Evolutionary conservation across 345 rosid species (phyloP), one percentile per base, ranked within the genome.

Genomic region (Boechera stricta): DNA sequence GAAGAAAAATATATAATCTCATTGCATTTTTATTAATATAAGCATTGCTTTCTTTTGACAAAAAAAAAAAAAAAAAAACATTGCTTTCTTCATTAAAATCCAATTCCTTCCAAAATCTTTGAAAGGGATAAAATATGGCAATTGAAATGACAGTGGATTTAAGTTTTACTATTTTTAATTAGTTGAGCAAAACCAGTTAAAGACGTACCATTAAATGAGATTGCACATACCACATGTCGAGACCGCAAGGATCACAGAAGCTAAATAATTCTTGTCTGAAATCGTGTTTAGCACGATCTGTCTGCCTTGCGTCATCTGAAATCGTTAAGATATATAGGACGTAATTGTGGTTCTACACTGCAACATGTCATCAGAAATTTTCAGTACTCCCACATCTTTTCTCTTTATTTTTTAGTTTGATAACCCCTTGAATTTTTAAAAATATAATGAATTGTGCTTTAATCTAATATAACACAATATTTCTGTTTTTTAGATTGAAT

Each of bases 261-360:
- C 68, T 45, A 75, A 75, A 67, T 59, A 57, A 29, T 6, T 15
- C 18, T 16, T 67, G 54, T 76, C 53, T 76, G 18, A 39, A 59
- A 68, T 76, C 79, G 63, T 76, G 79, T 61, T 58, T 68, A 36
- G 60, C 67, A 75, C 78, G 73, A 75, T 38, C 49, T 28, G 8
- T 45, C 49, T 66, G 16, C 29, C 33, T 75, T 67, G 42, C 39
- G 52, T 75, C 73, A 67, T 9, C 39, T 39, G 29, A 54, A 74
- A 49, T 13, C 48, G 36, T 35, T 73, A 54, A 42, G 71, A 73
- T 53, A 39, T 51, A 10, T 51, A 62, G 2, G 32, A 61, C 33
- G 31, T 52, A n/a, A 26, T 2, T 60, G 59, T 26, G 48, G 3
- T 36, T 64, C 53, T 44, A 28, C 39, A 8, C 28, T 44, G 54